Conservation (phyloP, 805 yeast species). For the Torulaspora gathmanii region DNA sequence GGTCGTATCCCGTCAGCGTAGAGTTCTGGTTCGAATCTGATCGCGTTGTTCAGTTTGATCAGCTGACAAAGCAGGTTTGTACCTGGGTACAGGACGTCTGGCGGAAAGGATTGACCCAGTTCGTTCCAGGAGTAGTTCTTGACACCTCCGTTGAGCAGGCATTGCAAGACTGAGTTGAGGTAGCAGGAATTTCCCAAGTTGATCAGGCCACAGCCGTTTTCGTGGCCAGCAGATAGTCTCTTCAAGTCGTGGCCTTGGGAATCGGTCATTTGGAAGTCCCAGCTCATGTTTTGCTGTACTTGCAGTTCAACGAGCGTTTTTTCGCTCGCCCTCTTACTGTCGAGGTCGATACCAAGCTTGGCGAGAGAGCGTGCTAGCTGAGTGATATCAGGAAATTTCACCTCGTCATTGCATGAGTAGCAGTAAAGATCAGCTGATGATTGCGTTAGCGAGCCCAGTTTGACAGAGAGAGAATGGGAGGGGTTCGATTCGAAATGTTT, state of each 20-base stretch:
- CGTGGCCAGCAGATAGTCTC: conserved; percentile 41
- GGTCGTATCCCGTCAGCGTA: conserved; percentile 80
- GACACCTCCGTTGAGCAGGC: conserved; percentile 45
- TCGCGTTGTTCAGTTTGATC: conserved; percentile 73
- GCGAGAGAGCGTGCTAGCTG: conserved; percentile 37
- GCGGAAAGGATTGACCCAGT: conserved; percentile 39
- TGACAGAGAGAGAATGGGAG: conserved; percentile 79
- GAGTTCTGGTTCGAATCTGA: conserved; percentile 42
- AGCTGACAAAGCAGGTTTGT: conserved; percentile 69
- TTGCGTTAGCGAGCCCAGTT: conserved; percentile 79
- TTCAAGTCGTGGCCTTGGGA: conserved; percentile 59
- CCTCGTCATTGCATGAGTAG: conserved; percentile 84
- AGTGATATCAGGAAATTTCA: conserved; percentile 59
- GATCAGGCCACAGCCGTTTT: conserved; percentile 74
- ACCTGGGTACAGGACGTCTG: conserved; percentile 48
- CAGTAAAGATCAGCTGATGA: conserved; percentile 80
- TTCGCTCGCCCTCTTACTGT: conserved; percentile 62
- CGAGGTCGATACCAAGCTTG: conserved; percentile 64
- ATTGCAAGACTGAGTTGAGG: conserved; percentile 73
- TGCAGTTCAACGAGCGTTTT: conserved; percentile 84
- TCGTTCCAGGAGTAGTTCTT: conserved; percentile 37
- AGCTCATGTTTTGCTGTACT: conserved; percentile 84
- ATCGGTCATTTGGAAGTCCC: conserved; percentile 84
- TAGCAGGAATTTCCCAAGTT: conserved; percentile 95
- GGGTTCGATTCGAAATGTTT: conserved; percentile 51